Evolutionary conservation across 768 basidiomycete genomes (phyloP).

Genomic region (Agaricus bisporus): DNA sequence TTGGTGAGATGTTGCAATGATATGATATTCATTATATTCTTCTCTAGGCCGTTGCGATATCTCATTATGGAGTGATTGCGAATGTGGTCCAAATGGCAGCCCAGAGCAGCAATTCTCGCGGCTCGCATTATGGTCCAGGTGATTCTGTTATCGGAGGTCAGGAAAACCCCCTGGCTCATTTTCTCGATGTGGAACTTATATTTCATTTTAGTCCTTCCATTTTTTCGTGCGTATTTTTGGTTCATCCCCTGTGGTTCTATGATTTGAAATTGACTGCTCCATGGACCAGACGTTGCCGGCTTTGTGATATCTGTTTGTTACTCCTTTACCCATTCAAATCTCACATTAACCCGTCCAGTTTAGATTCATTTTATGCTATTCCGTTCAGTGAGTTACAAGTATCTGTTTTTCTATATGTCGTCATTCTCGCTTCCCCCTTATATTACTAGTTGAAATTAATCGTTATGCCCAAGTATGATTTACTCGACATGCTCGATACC

Average conservation of each 20-base stretch:
- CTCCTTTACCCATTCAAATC: slow-evolving; percentile 1
- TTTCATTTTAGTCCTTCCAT: slow-evolving; percentile 23
- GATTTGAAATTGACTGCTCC: background rate
- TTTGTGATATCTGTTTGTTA: slow-evolving; percentile 45
- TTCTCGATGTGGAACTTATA: slow-evolving; percentile 8
- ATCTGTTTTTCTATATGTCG: background rate
- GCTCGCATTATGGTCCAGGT: slow-evolving; percentile 37
- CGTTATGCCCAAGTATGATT: slow-evolving; percentile 38
- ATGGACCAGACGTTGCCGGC: slow-evolving; percentile 30
- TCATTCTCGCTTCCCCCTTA: background rate
- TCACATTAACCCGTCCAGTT: slow-evolving; percentile 8
- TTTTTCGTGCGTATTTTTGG: slow-evolving; percentile 36
- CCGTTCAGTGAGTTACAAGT: slow-evolving; percentile 31
- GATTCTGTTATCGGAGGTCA: slow-evolving; percentile 38
- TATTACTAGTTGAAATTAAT: slow-evolving; percentile 42
- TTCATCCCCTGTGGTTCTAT: background rate
- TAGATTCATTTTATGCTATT: slow-evolving; percentile 54
- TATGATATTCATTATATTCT: background rate
- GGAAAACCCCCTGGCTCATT: slow-evolving; percentile 1
- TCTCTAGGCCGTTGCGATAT: slow-evolving; percentile 42
- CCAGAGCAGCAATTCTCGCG: slow-evolving; percentile 30
- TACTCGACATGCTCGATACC: slow-evolving; percentile 37
- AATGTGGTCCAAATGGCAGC: slow-evolving; percentile 47
- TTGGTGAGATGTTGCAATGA: background rate
- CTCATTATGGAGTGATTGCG: slow-evolving; percentile 49